Conservation (phyloP, 768 basidiomycete genomes). For the Lactarius hatsudake region DNA sequence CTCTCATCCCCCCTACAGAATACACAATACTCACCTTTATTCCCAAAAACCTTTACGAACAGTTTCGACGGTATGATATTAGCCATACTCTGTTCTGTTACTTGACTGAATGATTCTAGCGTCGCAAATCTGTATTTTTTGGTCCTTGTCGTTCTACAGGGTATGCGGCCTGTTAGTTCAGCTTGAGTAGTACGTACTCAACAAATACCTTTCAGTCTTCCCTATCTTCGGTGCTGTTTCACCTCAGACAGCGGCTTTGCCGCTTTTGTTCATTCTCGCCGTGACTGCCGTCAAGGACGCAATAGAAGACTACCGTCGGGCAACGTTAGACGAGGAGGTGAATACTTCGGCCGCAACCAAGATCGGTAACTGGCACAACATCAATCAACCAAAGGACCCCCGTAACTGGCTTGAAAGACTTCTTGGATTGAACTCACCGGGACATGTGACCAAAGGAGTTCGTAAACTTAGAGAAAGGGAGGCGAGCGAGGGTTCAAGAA, state of each 20-base stretch:
- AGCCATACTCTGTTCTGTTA: background rate
- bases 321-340: slow-evolving; percentile 83
- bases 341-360: slow-evolving; percentile 93
- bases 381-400: slow-evolving; percentile 79
- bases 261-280: slow-evolving; percentile 79
- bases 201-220: slow-evolving; percentile 54
- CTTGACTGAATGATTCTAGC: slow-evolving; percentile 37
- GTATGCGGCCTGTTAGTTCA: slow-evolving; percentile 36
- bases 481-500: slow-evolving; percentile 58
- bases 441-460: slow-evolving; percentile 80
- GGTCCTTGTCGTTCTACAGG: slow-evolving; percentile 73
- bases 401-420: slow-evolving; percentile 73
- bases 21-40: slow-evolving; percentile 90
- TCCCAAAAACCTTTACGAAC: slow-evolving; percentile 92
- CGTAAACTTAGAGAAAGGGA: slow-evolving; percentile 80
- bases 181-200: slow-evolving; percentile 22
- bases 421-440: slow-evolving; percentile 68
- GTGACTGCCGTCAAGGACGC: slow-evolving; percentile 96
- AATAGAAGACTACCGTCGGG: slow-evolving; percentile 93
- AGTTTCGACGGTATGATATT: slow-evolving; percentile 71
- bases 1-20: slow-evolving; percentile 44
- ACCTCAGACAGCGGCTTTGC: slow-evolving; percentile 77
- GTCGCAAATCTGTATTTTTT: slow-evolving; percentile 94
- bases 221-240: slow-evolving; percentile 87
- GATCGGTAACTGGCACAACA: slow-evolving; percentile 84